Percentiles rank a stretch among this genome's conserved stretches.
These are phyloP conservation scores for Apiotrichum laibachii DNA, from an alignment of 1,284 basidiomycete genomes.

Conservation along the genomic window DNA sequence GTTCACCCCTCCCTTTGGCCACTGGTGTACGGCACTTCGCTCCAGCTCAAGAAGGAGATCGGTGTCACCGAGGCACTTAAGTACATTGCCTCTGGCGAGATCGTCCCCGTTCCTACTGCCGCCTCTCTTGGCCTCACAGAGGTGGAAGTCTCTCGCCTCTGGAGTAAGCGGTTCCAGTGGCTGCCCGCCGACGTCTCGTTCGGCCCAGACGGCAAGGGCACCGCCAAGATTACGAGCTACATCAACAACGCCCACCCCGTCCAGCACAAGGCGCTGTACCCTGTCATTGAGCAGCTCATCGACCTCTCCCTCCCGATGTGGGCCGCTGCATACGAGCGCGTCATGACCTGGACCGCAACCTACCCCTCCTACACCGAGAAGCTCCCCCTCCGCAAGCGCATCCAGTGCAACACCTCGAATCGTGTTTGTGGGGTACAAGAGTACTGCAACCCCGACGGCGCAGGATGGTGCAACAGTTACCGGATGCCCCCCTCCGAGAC, in stretches of 20 bases:
- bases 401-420: background rate
- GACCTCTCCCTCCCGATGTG: slow-evolving; percentile 5
- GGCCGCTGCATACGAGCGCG: slow-evolving; percentile 7
- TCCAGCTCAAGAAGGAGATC: background rate
- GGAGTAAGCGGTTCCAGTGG: slow-evolving; percentile 18
- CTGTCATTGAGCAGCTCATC: slow-evolving; percentile 8
- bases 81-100: slow-evolving; percentile 6
- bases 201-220: background rate
- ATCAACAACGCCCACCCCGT: slow-evolving; percentile 14
- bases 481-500: no score
- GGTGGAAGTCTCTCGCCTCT: background rate
- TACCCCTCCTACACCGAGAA: background rate
- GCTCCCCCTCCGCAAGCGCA: background rate
- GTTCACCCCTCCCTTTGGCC: slow-evolving; percentile 20
- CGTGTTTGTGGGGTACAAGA: slow-evolving; percentile 4
- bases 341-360: slow-evolving; percentile 5
- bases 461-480: no score
- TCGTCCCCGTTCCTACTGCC: background rate
- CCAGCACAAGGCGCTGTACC: slow-evolving; percentile 6
- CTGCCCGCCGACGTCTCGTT: slow-evolving; percentile 13
- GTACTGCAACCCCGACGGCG: no score
- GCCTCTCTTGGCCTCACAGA: background rate
- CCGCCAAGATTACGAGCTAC: slow-evolving; percentile 10
- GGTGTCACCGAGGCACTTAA: slow-evolving; percentile 1
- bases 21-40: slow-evolving; percentile 19